phyloP scores from a whole-genome alignment of 192 early-diverging fungal species.

The Neocallimastix lanati region DNA sequence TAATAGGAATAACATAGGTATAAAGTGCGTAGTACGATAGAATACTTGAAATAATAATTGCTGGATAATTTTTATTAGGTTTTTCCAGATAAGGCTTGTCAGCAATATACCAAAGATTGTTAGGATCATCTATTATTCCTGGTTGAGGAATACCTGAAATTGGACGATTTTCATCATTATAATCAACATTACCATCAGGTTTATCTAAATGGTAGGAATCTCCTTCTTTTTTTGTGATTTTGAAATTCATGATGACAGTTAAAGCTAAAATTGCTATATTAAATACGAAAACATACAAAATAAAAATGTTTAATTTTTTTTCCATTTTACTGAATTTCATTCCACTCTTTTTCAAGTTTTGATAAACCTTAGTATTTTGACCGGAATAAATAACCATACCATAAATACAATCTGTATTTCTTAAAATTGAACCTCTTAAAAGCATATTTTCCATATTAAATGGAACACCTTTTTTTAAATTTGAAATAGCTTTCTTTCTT shows the following conservation, averaged over 20 bases:
- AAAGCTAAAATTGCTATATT: not conserved
- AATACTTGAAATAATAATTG: not conserved
- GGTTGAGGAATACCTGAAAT: not conserved
- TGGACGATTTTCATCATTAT: not conserved
- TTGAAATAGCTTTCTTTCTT: not conserved
- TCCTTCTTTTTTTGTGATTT: not conserved
- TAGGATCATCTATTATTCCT: not conserved
- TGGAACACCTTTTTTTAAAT: not conserved
- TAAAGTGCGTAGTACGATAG: slow-evolving; percentile 31
- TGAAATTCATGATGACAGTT: not conserved
- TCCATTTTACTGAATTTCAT: not conserved
- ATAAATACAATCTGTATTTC: slow-evolving; percentile 26
- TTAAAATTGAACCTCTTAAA: slow-evolving; percentile 8
- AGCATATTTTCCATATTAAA: slow-evolving; percentile 1
- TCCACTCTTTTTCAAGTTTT: not conserved
- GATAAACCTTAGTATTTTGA: slow-evolving; percentile 19
- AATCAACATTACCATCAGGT: not conserved
- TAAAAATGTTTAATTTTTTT: not conserved
- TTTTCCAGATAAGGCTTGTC: not conserved
- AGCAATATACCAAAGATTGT: not conserved
- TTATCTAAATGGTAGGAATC: not conserved
- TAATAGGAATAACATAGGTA: slow-evolving; percentile 56
- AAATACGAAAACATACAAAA: not conserved
- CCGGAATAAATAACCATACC: slow-evolving; percentile 34
- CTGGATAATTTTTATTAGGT: not conserved